Percentiles rank a stretch among this genome's conserved stretches.
Evolutionary conservation across 225 moss, liverwort and hornwort species (phyloP).

Genomic region (Physcomitrellopsis africana): DNA sequence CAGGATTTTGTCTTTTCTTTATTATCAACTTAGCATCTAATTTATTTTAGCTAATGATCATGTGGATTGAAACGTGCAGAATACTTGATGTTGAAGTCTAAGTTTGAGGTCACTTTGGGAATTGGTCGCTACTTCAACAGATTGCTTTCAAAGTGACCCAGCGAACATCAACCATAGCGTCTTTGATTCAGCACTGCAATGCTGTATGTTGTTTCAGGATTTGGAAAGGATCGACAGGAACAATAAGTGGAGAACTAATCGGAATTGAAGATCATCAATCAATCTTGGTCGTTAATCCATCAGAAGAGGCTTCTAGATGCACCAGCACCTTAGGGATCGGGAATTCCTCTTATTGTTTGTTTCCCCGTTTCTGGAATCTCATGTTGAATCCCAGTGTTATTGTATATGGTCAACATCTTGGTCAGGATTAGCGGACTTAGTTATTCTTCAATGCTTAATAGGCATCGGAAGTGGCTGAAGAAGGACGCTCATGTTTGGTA

Average conservation of each 20-base stretch:
- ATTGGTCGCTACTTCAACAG: constrained; percentile 37
- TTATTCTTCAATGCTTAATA: constrained; percentile 42
- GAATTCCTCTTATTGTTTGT: constrained; percentile 63
- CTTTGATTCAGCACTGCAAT: constrained; percentile 19
- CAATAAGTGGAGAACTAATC: constrained; percentile 22
- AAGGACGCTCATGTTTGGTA: constrained; percentile 29
- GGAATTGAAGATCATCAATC: constrained; percentile 35
- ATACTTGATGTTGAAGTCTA: constrained; percentile 33
- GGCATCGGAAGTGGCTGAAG: constrained; percentile 48
- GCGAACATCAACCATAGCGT: constrained; percentile 29
- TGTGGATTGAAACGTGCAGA: constrained; percentile 37
- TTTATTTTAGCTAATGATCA: constrained; percentile 25
- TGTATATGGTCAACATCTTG: constrained; percentile 46
- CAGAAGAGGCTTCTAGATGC: constrained; percentile 31
- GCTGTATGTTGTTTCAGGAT: constrained; percentile 36
- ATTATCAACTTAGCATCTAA: no score
- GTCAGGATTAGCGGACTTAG: constrained; percentile 22
- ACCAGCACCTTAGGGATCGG: constrained; percentile 25
- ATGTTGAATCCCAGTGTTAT: constrained; percentile 69
- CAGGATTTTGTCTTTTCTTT: no score
- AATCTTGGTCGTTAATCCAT: constrained; percentile 25
- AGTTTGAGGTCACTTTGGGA: constrained; percentile 40
- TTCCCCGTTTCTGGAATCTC: constrained; percentile 64
- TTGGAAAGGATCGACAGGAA: constrained; percentile 41
- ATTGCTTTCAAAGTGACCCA: constrained; percentile 25